A percentile compares a stretch with the other conserved stretches of the same genome.
These are phyloP conservation scores for Vitis rupestris DNA, from an alignment of 164 flowering plant genomes.

Conservation along the genomic window DNA sequence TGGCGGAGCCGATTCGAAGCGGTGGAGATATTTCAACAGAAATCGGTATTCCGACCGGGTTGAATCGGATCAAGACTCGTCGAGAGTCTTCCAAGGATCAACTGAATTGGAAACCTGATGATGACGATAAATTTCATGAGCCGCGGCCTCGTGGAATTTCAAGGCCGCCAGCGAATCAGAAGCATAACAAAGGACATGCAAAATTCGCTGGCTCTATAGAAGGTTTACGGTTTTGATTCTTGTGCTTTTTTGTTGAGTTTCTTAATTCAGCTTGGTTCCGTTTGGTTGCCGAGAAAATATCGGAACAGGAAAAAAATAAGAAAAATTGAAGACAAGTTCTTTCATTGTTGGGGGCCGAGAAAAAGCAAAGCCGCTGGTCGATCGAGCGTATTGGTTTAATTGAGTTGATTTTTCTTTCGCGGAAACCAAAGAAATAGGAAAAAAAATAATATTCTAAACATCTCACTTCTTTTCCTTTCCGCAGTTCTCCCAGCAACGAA, in stretches of 20 bases:
- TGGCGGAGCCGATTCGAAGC: slow-evolving; percentile 14
- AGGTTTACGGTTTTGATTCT: slow-evolving; percentile 22
- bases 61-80: slow-evolving; percentile 65
- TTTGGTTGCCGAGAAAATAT: slow-evolving; percentile 13
- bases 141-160: slow-evolving; percentile 18
- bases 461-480: no score
- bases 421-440: no score
- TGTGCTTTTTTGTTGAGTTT: background rate
- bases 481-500: no score
- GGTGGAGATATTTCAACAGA: no score
- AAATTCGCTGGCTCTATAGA: slow-evolving; percentile 18
- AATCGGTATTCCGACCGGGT: slow-evolving; percentile 50
- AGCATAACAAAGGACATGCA: slow-evolving; percentile 21
- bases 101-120: slow-evolving; percentile 16
- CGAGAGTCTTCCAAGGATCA: slow-evolving; percentile 19
- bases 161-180: slow-evolving; percentile 33
- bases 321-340: background rate
- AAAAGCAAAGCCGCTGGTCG: no score
- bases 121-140: slow-evolving; percentile 15
- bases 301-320: background rate
- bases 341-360: no score
- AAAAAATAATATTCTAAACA: no score
- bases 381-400: no score
- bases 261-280: background rate
- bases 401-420: no score